Evolutionary conservation across 225 moss, liverwort and hornwort genomes (phyloP).

Genomic region (Marchantia paleacea): DNA sequence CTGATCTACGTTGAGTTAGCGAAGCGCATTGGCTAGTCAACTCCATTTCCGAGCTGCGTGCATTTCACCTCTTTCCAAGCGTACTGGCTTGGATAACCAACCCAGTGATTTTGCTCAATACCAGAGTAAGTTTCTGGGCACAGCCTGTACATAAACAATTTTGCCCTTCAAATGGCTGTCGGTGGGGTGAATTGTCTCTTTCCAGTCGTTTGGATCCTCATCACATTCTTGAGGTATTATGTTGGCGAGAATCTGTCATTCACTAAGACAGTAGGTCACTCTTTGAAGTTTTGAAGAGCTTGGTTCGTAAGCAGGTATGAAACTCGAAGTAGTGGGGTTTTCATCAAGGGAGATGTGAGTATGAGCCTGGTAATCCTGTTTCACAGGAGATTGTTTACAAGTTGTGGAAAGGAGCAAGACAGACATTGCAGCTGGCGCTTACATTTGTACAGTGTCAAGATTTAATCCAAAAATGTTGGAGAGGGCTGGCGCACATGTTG

Average conservation of each 20-base stretch:
- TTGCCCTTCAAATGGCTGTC: background rate
- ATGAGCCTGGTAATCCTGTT: background rate
- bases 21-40: background rate
- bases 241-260: background rate
- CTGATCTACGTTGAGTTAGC: conserved; percentile 11
- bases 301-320: conserved; percentile 3
- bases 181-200: background rate
- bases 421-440: background rate
- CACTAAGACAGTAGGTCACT: background rate
- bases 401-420: background rate
- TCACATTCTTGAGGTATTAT: conserved; percentile 1
- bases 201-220: conserved; percentile 10
- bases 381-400: background rate
- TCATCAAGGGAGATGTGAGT: background rate
- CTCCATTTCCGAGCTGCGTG: background rate
- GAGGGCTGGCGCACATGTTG: conserved; percentile 2
- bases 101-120: background rate
- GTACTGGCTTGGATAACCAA: background rate
- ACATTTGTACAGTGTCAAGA: conserved; percentile 8
- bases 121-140: conserved; percentile 1
- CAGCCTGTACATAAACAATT: conserved; percentile 12
- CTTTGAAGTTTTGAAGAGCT: conserved; percentile 4
- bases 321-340: conserved; percentile 7
- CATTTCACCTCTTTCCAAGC: background rate
- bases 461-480: background rate